A percentile compares a stretch with the other conserved stretches of the same genome.
These are phyloP conservation scores for Peronospora destructor DNA, from an alignment of 352 stramenopile species.

Conservation along the genomic window DNA sequence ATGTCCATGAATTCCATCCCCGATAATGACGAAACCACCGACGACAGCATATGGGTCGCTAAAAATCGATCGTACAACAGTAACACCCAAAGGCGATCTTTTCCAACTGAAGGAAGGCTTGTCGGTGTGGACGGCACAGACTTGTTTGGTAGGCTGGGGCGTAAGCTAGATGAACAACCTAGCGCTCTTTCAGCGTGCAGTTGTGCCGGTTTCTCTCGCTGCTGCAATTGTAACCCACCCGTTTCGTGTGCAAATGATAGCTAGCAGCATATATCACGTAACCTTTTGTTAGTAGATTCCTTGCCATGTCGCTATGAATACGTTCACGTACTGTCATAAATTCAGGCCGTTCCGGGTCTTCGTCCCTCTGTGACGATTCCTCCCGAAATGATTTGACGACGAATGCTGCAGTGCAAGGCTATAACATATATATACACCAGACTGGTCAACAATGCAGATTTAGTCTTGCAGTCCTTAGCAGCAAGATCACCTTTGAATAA, in stretches of 20 bases:
- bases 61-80: constrained; percentile 62
- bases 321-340: constrained; percentile 43
- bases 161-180: constrained; percentile 1
- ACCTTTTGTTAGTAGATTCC: constrained; percentile 5
- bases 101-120: constrained; percentile 6
- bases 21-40: constrained; percentile 40
- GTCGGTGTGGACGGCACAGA: constrained; percentile 4
- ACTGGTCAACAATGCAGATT: neutral
- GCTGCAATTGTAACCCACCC: constrained; percentile 5
- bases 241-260: constrained; percentile 44
- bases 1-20: constrained; percentile 84
- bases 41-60: constrained; percentile 56
- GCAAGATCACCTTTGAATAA: constrained; percentile 46
- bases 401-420: constrained; percentile 42
- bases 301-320: neutral
- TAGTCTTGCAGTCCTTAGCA: constrained; percentile 3
- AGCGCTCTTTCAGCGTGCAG: constrained; percentile 6
- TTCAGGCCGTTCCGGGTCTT: constrained; percentile 30
- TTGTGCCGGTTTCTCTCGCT: constrained; percentile 9
- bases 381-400: constrained; percentile 54
- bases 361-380: constrained; percentile 30
- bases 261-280: constrained; percentile 15
- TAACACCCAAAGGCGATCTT: constrained; percentile 56
- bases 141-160: constrained; percentile 4
- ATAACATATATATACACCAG: constrained; percentile 5